Percentiles rank a stretch among this genome's conserved stretches.
phyloP scores from a whole-genome alignment of 1,284 basidiomycete genomes.

The Apiotrichum mycotoxinovorans region DNA sequence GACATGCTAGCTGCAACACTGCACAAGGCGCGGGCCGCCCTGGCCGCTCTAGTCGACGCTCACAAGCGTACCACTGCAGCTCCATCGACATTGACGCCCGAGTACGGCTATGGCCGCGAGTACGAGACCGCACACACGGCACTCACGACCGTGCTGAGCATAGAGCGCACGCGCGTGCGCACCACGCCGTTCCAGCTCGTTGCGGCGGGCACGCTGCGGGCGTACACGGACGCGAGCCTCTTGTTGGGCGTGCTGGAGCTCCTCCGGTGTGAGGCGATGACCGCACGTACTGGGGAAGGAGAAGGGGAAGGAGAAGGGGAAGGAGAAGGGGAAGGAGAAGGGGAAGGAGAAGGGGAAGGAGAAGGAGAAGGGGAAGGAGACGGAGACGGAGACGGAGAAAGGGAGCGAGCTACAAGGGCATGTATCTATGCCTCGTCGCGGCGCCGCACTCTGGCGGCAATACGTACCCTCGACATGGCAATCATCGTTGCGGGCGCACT shows the following conservation, averaged over 20 bases:
- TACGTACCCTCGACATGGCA: conserved; percentile 62
- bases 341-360: not conserved
- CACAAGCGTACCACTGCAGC: not conserved
- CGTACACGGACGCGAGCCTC: conserved; percentile 52
- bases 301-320: not conserved
- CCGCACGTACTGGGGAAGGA: not conserved
- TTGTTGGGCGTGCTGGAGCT: conserved; percentile 27
- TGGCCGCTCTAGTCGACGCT: too few species aligned
- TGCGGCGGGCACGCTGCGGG: conserved; percentile 43
- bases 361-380: not conserved
- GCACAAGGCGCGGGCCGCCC: too few species aligned
- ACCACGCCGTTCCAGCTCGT: conserved; percentile 50
- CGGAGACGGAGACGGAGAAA: too few species aligned
- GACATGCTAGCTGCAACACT: too few species aligned
- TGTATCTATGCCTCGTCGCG: too few species aligned
- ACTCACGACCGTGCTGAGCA: conserved; percentile 34
- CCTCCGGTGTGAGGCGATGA: not conserved
- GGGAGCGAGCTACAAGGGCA: too few species aligned
- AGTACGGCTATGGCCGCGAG: not conserved
- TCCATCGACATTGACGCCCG: not conserved
- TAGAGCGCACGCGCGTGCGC: conserved; percentile 51
- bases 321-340: not conserved
- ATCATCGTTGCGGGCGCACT: conserved; percentile 79
- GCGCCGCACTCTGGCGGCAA: not conserved
- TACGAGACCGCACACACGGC: not conserved